These are phyloP conservation scores for Oryza glumipatula DNA, from an alignment of 176 grass and related monocot species.

Conservation along the genomic window DNA sequence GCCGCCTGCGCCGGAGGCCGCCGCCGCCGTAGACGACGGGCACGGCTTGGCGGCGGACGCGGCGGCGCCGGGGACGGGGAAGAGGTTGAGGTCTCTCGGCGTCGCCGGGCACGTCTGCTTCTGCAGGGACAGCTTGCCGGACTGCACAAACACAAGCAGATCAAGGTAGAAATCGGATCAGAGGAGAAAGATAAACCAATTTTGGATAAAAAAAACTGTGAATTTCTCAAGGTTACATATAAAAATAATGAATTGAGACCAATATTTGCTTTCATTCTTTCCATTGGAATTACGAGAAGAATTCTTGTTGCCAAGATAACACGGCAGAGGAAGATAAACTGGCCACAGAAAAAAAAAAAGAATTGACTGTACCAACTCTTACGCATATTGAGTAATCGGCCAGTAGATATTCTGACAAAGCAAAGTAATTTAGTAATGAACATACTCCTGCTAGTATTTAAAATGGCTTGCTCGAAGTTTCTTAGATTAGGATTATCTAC, in stretches of 20 bases:
- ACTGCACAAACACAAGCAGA: conserved; percentile 32
- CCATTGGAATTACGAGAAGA: background rate
- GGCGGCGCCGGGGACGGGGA: conserved; percentile 41
- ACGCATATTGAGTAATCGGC: background rate
- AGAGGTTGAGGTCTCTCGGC: conserved; percentile 51
- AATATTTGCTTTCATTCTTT: background rate
- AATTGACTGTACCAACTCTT: background rate
- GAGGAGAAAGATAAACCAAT: background rate
- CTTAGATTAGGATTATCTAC: background rate
- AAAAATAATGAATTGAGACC: background rate
- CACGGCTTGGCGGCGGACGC: background rate
- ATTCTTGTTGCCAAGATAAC: background rate
- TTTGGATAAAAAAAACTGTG: background rate
- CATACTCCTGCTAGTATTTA: background rate
- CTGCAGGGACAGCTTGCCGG: conserved; percentile 52
- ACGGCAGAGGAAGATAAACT: background rate
- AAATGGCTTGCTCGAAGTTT: background rate
- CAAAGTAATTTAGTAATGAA: background rate
- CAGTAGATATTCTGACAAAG: background rate
- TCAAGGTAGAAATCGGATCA: too few relatives aligned
- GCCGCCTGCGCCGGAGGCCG: background rate
- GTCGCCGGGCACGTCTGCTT: conserved; percentile 39
- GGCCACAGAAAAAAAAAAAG: background rate
- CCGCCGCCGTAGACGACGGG: background rate
- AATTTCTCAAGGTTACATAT: background rate